A percentile compares a stretch with the other conserved stretches of the same genome.
These are phyloP conservation scores for Ceratobasidium theobromae DNA, from an alignment of 1,284 basidiomycete species.

Conservation along the genomic window DNA sequence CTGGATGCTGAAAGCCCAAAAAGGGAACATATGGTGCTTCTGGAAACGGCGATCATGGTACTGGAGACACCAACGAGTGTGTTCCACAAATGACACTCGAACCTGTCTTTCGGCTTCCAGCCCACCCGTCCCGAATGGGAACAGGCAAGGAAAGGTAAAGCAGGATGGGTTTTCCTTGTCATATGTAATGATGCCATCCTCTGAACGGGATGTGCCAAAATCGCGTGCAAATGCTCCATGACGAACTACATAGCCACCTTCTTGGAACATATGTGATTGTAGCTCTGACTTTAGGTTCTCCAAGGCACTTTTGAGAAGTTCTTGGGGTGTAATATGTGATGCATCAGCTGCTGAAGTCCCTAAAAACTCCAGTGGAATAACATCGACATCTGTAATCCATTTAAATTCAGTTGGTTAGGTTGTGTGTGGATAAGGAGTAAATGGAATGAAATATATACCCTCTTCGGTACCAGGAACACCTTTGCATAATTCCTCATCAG, in stretches of 20 bases:
- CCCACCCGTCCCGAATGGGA: conserved; percentile 48
- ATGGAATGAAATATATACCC: too few relatives aligned
- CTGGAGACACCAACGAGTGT: conserved; percentile 45
- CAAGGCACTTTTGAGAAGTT: conserved; percentile 28
- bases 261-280: neutral
- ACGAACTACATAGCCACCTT: conserved; percentile 24
- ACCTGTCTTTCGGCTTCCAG: conserved; percentile 40
- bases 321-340: neutral
- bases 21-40: conserved; percentile 43
- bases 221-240: conserved; percentile 27
- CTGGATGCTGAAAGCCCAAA: conserved; percentile 44
- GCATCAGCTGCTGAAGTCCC: too few relatives aligned
- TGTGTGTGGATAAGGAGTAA: too few relatives aligned
- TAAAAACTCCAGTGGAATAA: too few relatives aligned
- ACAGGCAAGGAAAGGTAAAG: conserved; percentile 44
- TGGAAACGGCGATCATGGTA: conserved; percentile 45
- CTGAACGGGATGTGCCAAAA: neutral
- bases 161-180: conserved; percentile 37
- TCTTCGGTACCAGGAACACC: too few relatives aligned
- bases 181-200: neutral
- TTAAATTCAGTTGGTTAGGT: too few relatives aligned
- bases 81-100: conserved; percentile 42
- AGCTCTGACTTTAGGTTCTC: too few relatives aligned
- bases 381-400: too few relatives aligned
- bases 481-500: too few relatives aligned